phyloP scores from a whole-genome alignment of 495 filamentous ascomycete genomes.

The Penicillium nucicola region DNA sequence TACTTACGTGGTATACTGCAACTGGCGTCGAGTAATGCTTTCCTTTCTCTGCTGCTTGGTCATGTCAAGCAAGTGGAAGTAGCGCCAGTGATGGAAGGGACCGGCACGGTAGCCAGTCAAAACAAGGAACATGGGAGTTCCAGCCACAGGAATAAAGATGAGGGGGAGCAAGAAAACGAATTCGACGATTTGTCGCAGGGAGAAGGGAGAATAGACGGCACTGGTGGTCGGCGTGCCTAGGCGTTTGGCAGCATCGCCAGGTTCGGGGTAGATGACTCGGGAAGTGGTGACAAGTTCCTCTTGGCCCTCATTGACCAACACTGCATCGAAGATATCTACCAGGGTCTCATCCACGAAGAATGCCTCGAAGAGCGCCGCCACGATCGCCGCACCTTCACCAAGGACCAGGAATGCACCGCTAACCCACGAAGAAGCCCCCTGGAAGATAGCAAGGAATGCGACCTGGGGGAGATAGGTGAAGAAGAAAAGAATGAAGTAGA shows the following conservation, averaged over 20 bases:
- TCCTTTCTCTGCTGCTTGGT: conserved; percentile 56
- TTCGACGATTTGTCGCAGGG: conserved; percentile 72
- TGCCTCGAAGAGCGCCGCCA: conserved; percentile 61
- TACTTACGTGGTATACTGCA: conserved; percentile 62
- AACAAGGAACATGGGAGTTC: conserved; percentile 60
- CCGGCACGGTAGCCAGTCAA: conserved; percentile 63
- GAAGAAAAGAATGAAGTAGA: conserved; percentile 60
- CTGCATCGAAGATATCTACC: conserved; percentile 66
- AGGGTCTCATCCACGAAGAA: conserved; percentile 68
- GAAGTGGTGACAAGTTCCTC: conserved; percentile 53
- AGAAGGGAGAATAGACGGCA: conserved; percentile 64
- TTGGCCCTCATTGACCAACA: conserved; percentile 57
- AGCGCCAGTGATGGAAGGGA: conserved; percentile 65
- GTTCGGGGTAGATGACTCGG: conserved; percentile 52
- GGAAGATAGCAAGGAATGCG: conserved; percentile 62
- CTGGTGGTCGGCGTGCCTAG: conserved; percentile 57
- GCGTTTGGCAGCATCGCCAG: conserved; percentile 48
- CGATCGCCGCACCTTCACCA: conserved; percentile 61
- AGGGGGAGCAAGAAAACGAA: conserved; percentile 67
- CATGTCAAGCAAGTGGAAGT: conserved; percentile 57
- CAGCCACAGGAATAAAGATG: conserved; percentile 62
- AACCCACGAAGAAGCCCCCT: conserved; percentile 56
- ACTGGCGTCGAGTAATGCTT: conserved; percentile 47
- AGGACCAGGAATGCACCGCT: conserved; percentile 63
- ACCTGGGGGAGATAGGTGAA: conserved; percentile 61